Conservation (phyloP, 2,329 filamentous ascomycete species). For the Fusarium phyllophilum region DNA sequence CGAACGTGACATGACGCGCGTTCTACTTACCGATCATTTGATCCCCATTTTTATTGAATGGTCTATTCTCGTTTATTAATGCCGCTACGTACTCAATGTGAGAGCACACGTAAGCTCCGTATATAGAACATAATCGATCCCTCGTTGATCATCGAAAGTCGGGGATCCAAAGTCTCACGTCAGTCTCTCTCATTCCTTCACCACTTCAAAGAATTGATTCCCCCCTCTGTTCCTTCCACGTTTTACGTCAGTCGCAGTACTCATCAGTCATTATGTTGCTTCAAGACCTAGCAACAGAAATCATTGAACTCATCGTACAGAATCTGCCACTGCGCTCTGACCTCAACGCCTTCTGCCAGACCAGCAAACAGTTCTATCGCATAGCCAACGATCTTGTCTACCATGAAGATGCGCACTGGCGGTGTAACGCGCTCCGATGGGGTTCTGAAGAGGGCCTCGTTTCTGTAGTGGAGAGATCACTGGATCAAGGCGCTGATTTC, state of each 20-base stretch:
- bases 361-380: not conserved
- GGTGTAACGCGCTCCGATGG: not conserved
- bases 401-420: not conserved
- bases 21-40: accelerated
- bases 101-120: not conserved
- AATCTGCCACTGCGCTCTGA: not conserved
- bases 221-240: accelerated
- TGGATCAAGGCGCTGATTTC: not conserved
- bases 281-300: not conserved
- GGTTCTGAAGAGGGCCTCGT: not conserved
- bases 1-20: accelerated
- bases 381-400: not conserved
- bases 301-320: not conserved
- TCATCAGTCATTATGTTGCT: not conserved
- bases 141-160: not conserved
- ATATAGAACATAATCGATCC: not conserved
- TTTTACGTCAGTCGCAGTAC: accelerated
- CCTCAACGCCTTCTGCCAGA: not conserved
- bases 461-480: not conserved
- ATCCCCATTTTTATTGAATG: accelerated
- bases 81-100: accelerated
- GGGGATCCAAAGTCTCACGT: constrained; percentile 1
- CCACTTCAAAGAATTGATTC: accelerated
- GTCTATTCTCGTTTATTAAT: too few relatives aligned
- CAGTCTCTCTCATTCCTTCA: not conserved